phyloP scores from a whole-genome alignment of 768 basidiomycete genomes.

The Gymnopilus junonius region DNA sequence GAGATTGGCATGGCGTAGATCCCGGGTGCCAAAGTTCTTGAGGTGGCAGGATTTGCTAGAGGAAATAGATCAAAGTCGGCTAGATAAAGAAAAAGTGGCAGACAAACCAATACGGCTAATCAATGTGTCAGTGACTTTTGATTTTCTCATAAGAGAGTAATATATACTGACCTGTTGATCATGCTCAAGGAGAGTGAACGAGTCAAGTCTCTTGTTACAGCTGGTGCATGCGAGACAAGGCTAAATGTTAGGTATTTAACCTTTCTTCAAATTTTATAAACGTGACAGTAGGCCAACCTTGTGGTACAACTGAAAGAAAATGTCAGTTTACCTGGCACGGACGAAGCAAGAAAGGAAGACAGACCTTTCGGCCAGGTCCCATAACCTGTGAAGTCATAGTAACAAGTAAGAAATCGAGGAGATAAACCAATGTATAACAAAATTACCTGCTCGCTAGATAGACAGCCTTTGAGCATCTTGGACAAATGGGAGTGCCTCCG shows the following conservation, averaged over 20 bases:
- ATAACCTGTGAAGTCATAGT: constrained; percentile 55
- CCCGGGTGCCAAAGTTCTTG: constrained; percentile 75
- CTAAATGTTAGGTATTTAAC: constrained; percentile 38
- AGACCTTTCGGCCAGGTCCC: constrained; percentile 88
- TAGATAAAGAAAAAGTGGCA: neutral
- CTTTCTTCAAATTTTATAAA: neutral
- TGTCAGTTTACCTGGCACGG: neutral
- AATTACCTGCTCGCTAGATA: constrained; percentile 89
- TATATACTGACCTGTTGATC: constrained; percentile 70
- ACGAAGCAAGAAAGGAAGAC: constrained; percentile 22
- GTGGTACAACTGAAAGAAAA: constrained; percentile 68
- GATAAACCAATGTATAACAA: constrained; percentile 14
- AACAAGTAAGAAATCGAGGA: neutral
- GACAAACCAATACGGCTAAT: constrained; percentile 54
- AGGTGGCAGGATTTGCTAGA: constrained; percentile 84
- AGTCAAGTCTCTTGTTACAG: constrained; percentile 82
- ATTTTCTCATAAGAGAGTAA: neutral
- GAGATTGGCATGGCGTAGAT: constrained; percentile 74
- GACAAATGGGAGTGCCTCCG: constrained; percentile 73
- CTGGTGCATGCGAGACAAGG: constrained; percentile 78
- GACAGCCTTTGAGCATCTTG: constrained; percentile 74
- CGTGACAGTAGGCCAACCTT: constrained; percentile 48
- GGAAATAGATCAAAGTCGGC: neutral
- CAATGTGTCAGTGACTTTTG: neutral
- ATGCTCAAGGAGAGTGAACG: constrained; percentile 78